Conservation (phyloP, 768 basidiomycete species). For the Tricholoma flavovirens region DNA sequence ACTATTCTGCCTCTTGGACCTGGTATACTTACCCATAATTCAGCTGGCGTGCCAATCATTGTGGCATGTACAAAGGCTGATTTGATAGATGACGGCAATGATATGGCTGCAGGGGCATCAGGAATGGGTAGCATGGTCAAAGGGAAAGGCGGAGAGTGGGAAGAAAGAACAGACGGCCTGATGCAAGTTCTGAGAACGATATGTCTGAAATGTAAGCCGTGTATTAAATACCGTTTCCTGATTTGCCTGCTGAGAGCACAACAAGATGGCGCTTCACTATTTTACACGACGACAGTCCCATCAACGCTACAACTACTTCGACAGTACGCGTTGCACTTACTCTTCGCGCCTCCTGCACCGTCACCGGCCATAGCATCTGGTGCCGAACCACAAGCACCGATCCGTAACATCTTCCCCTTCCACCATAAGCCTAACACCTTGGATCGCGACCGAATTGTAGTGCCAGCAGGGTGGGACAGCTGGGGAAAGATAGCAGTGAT, state of each 20-base stretch:
- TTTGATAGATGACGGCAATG: constrained; percentile 78
- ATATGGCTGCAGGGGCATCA: constrained; percentile 66
- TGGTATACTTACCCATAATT: constrained; percentile 84
- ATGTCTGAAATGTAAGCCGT: constrained; percentile 79
- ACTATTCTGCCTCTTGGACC: constrained; percentile 78
- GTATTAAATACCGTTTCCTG: background rate
- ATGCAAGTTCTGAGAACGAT: constrained; percentile 95
- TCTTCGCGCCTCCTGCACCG: constrained; percentile 75
- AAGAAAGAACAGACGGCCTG: constrained; percentile 90
- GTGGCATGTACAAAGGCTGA: constrained; percentile 93
- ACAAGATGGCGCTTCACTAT: constrained; percentile 85
- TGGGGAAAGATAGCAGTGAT: constrained; percentile 94
- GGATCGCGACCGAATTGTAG: constrained; percentile 87
- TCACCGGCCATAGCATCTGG: constrained; percentile 51
- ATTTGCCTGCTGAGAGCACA: background rate
- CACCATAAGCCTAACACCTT: constrained; percentile 82
- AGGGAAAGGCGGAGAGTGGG: constrained; percentile 89
- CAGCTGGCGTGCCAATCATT: constrained; percentile 78
- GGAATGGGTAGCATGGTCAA: constrained; percentile 91
- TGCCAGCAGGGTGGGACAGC: constrained; percentile 96
- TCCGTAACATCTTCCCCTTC: constrained; percentile 83
- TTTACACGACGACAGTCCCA: constrained; percentile 85
- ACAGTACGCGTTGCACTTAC: constrained; percentile 76
- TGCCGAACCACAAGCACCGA: constrained; percentile 62
- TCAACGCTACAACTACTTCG: constrained; percentile 69